Percentiles rank a stretch among this genome's conserved stretches.
Conservation (phyloP, 2,329 filamentous ascomycete genomes). For the Aspergillus ochraceoroseus region DNA sequence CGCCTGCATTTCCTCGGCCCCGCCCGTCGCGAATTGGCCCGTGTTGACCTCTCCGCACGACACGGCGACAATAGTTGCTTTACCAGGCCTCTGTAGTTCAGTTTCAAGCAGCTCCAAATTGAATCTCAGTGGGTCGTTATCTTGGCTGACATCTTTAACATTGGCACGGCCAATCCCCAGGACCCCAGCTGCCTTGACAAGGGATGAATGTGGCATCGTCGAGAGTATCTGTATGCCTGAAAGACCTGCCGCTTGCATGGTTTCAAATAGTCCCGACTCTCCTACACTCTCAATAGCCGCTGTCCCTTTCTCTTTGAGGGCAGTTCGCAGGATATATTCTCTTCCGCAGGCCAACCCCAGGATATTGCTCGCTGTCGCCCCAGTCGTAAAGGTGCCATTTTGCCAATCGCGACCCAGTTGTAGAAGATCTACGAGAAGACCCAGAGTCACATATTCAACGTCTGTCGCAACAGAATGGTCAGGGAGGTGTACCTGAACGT, state of each 20-base stretch:
- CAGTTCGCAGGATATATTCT: constrained; percentile 51
- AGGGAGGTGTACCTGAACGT: constrained; percentile 75
- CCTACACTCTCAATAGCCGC: constrained; percentile 50
- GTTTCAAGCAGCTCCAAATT: constrained; percentile 62
- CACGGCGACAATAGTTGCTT: constrained; percentile 71
- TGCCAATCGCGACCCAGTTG: constrained; percentile 57
- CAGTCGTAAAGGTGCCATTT: constrained; percentile 77
- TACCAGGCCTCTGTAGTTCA: constrained; percentile 50
- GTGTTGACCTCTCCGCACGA: constrained; percentile 90
- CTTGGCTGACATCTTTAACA: constrained; percentile 55
- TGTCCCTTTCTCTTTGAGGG: constrained; percentile 37
- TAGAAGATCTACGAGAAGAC: constrained; percentile 65
- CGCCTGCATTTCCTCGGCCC: constrained; percentile 53
- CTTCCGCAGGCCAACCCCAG: constrained; percentile 65
- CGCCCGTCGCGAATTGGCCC: constrained; percentile 66
- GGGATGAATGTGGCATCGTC: constrained; percentile 75
- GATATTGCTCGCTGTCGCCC: constrained; percentile 61
- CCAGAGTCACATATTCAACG: constrained; percentile 68
- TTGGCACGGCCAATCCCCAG: constrained; percentile 69
- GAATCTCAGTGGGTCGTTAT: constrained; percentile 60
- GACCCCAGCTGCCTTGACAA: constrained; percentile 76
- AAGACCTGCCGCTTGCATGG: constrained; percentile 61
- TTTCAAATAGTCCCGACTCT: constrained; percentile 63
- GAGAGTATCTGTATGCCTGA: constrained; percentile 70
- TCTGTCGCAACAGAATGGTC: constrained; percentile 68